Conservation (phyloP, 1,284 basidiomycete species). For the Cerioporus squamosus region DNA sequence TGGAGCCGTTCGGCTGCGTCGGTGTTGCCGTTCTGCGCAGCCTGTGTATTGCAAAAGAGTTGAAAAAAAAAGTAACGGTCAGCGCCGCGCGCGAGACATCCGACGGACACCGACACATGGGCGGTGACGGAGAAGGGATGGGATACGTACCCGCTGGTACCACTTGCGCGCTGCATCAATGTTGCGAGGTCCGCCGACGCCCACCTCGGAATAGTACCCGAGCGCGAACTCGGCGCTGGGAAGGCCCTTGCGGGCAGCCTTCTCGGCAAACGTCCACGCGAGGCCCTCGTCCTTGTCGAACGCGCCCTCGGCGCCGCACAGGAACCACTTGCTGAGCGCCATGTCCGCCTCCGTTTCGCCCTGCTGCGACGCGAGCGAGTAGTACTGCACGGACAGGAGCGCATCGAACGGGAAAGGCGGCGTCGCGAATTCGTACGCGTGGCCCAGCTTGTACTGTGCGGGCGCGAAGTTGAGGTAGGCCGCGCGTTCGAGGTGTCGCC, state of each 20-base stretch:
- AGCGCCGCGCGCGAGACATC: too few species aligned
- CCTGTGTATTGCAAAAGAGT: slow-evolving; percentile 44
- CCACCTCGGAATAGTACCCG: slow-evolving; percentile 91
- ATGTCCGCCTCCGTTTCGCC: slow-evolving; percentile 94
- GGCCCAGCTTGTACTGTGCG: slow-evolving; percentile 93
- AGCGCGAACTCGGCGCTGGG: slow-evolving; percentile 92
- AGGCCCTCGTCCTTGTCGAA: slow-evolving; percentile 92
- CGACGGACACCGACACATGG: too few species aligned
- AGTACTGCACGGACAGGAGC: slow-evolving; percentile 91
- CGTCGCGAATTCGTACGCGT: slow-evolving; percentile 90
- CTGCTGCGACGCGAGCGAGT: slow-evolving; percentile 83
- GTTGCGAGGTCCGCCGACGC: slow-evolving; percentile 72
- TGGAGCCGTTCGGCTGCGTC: slow-evolving; percentile 81
- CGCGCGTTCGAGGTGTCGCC: slow-evolving; percentile 74
- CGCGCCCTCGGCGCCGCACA: slow-evolving; percentile 80
- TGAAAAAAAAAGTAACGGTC: too few species aligned
- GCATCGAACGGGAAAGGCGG: slow-evolving; percentile 90
- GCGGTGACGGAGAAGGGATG: not conserved
- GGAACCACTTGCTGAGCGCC: slow-evolving; percentile 95
- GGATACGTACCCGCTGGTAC: slow-evolving; percentile 59
- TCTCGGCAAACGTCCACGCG: slow-evolving; percentile 91
- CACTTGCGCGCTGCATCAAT: slow-evolving; percentile 68
- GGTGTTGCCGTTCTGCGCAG: slow-evolving; percentile 77
- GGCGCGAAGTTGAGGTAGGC: slow-evolving; percentile 88
- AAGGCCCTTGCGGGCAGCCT: slow-evolving; percentile 82